Evolutionary conservation across 192 early-diverging fungal genomes (phyloP), one percentile per base, ranked within the genome.

Genomic region (Coemansia sp.): DNA sequence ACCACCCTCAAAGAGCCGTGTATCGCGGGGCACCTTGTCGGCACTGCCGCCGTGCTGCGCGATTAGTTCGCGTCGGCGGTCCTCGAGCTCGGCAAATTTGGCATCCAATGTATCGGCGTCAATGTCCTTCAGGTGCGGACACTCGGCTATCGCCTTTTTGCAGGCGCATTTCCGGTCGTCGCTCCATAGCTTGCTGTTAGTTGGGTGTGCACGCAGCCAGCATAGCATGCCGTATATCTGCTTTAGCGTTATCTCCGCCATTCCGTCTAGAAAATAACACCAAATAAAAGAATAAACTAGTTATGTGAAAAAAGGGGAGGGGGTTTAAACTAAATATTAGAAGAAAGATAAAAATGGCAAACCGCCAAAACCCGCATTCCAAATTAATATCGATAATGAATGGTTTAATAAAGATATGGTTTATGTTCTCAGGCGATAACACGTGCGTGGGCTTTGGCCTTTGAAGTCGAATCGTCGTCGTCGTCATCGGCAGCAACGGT

Each of bases 141-240:
- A 78, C 40, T 72, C 65, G 9, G 9, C 10, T 1, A 65, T 53
- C 2, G 75, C 75, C 5, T 19, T n/a, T 29, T 23, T 11, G 35
- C 75, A 78, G 11, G 70, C 75, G 8, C 40, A 43, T 9, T 64
- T 41, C 25, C 62, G 75, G 15, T 40, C 4, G 20, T 61, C 52
- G 8, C 45, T 42, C 75, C 75, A 78, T 36, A 17, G 35, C 40
- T 43, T 49, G 65, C 50, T 62, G 66, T 78, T 72, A 11, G 62
- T 42, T 35, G 55, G 55, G 40, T 50, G 36, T 2, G 68, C 36
- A 22, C 67, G 63, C 46, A 78, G 48, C 75, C 75, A 78, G 60
- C 70, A 78, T 23, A 78, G 65, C 65, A 78, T 72, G 20, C 75
- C 70, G 41, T 78, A 78, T 4, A 78, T 59, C 43, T 78, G 42